Base-by-base conservation (phyloP, 805 yeast species). In the Zygoascus ofunaensis region DNA sequence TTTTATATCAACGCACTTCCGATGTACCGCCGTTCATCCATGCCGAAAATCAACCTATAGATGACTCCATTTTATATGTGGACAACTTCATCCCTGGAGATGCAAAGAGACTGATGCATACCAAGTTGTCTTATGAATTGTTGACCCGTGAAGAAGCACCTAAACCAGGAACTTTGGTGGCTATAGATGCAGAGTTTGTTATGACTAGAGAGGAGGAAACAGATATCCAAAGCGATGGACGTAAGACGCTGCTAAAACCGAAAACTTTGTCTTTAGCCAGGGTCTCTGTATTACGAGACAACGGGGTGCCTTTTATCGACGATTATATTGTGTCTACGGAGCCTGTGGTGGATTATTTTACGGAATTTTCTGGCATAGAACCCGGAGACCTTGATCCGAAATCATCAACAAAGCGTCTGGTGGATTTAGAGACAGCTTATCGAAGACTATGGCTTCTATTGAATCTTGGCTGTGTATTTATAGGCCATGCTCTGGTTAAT, bases 141-240 rank as follows among this genome's bases (percentile, higher is more conserved):
- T 64, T 86, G 46, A 77, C 87, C 0, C 64, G 65, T 0, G 70
- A 72, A 39, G 89, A 83, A 54, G 84, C 86, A 0, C 96, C 96
- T 0, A 57, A 57, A 18, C 72, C 79, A 0, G 95, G 95, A 0
- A 69, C 85, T 1, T 60, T 87, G 34, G 80, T 90, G 17, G 98
- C 97, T 0, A 82, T 92, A 46, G 99, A 92, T 68, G 97, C 99
- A 0, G 99, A 92, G 62, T 92, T 94, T 70, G 97, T 92, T 2
- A 74, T 80, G 24, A 60, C 89, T 26, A 76, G 79, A 40, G 83
- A 83, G 3, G 97, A 87, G 52, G 77, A 81, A 49, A 74, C 77
- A 37, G 97, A 89, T 56, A 74, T 90, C 39, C 76, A 77, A 43
- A 77, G 80, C 43, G 77, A 77, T 49, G 97, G 97, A 0, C 56